Evolutionary conservation across 495 filamentous ascomycete species (phyloP), one percentile per base, ranked within the genome.

Genomic region (Thermothielavioides terrestris): DNA sequence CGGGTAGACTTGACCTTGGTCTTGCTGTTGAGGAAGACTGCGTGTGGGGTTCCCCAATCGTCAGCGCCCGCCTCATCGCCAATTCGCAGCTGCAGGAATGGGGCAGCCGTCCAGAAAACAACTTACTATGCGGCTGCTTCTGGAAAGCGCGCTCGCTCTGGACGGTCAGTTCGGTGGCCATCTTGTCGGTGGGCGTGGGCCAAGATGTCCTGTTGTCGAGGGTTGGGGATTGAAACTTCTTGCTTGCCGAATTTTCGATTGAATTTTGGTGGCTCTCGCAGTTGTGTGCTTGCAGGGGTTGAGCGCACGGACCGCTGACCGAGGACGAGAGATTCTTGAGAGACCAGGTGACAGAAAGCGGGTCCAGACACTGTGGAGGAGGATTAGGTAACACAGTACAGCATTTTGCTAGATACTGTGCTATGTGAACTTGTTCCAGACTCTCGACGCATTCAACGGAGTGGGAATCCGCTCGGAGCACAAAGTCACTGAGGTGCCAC

Each of bases 131-230:
- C 66, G 92, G 94, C 82, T 98, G 90, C 82, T 95, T 95, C 73
- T 95, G 89, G 84, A 83, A 95, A 77, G 89, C 89, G 75, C 89
- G 88, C 84, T 95, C 89, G 67, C 86, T 89, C 81, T 95, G 89
- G 71, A 95, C 89, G 71, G 85, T 94, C 75, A 95, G 81, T 82
- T 95, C 89, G 78, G 89, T 95, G 68, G 89, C 89, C 89, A 95
- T 95, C 75, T 74, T 85, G 83, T 78, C 81, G 84, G 80, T 75
- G 50, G 35, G 60, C 48, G 54, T 55, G 49, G 59, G 52, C 57
- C 53, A 53, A 59, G 62, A 63, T 61, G 55, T 59, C 53, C 53
- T 55, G 45, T 28, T 50, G 46, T 56, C 53, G 43, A 49, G 40
- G 36, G 55, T 46, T 50, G 43, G 46, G 40, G 36, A 52, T 46